Evolutionary conservation across 2,329 filamentous ascomycete genomes (phyloP).

Genomic region (Alternaria sp.): DNA sequence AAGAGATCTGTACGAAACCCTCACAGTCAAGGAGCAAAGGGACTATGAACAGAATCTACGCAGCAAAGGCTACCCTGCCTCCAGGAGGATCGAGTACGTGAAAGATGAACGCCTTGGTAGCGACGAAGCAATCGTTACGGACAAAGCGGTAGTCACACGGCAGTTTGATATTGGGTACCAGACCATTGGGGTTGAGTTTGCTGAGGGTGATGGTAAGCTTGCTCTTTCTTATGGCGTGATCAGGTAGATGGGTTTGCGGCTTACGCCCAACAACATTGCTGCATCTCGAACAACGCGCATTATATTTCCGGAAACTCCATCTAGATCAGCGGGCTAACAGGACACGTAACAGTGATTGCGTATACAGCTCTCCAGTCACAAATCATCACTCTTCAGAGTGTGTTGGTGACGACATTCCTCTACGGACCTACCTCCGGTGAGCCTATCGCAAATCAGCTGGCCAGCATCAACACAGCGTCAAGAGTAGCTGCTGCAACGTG

Average conservation of each 20-base stretch:
- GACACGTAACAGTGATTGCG: constrained; percentile 34
- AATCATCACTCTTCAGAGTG: constrained; percentile 47
- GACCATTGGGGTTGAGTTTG: constrained; percentile 40
- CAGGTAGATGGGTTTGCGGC: neutral
- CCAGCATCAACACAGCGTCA: constrained; percentile 42
- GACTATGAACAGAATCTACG: constrained; percentile 41
- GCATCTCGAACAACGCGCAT: neutral
- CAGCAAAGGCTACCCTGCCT: constrained; percentile 41
- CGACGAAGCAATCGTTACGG: constrained; percentile 42
- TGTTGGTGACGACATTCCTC: constrained; percentile 44
- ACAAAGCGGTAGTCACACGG: constrained; percentile 44
- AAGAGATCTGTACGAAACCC: constrained; percentile 43
- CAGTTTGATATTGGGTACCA: constrained; percentile 43
- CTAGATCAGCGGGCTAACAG: constrained; percentile 1
- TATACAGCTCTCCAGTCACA: constrained; percentile 46
- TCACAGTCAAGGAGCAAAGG: constrained; percentile 44
- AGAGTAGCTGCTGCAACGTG: constrained; percentile 37
- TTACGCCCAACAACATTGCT: neutral
- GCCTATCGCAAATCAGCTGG: constrained; percentile 44
- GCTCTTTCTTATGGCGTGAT: neutral
- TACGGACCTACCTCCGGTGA: constrained; percentile 48
- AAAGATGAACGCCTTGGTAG: constrained; percentile 36
- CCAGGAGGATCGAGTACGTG: constrained; percentile 38
- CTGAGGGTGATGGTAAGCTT: constrained; percentile 45
- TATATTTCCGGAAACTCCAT: neutral